A percentile compares a stretch with the other conserved stretches of the same genome.
Evolutionary conservation across 2,329 filamentous ascomycete genomes (phyloP).

Genomic region (Daldinia eschscholtzii): DNA sequence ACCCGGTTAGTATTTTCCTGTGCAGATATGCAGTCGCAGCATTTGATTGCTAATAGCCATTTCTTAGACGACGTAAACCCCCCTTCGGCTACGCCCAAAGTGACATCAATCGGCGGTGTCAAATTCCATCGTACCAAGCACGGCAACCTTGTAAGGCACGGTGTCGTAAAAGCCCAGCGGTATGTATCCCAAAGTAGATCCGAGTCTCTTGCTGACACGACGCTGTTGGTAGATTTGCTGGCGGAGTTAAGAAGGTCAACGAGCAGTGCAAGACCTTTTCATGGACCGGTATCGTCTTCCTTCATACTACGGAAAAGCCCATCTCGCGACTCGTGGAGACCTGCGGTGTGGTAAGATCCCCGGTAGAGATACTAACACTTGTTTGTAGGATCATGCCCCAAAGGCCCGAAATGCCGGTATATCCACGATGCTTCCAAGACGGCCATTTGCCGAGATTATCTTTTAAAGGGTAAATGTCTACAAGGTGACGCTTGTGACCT

Average conservation of each 20-base stretch:
- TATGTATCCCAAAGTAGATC: conserved; percentile 61
- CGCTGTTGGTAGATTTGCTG: conserved; percentile 60
- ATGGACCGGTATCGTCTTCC: conserved; percentile 74
- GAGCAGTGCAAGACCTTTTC: conserved; percentile 80
- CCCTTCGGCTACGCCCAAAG: conserved; percentile 79
- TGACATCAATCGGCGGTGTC: conserved; percentile 78
- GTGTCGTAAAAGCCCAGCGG: conserved; percentile 81
- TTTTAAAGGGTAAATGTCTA: conserved; percentile 82
- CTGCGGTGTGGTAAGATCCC: conserved; percentile 58
- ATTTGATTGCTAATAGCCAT: conserved; percentile 43
- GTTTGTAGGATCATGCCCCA: conserved; percentile 80
- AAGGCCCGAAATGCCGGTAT: conserved; percentile 83
- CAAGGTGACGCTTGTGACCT: conserved; percentile 87
- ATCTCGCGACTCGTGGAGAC: conserved; percentile 52
- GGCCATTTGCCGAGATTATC: conserved; percentile 88
- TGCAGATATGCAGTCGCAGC: conserved; percentile 8
- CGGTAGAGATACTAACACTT: conserved; percentile 58
- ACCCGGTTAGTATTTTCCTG: conserved; percentile 68
- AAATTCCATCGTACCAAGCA: conserved; percentile 88
- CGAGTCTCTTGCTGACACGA: conserved; percentile 52
- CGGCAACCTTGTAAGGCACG: conserved; percentile 85
- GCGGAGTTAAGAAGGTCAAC: conserved; percentile 74
- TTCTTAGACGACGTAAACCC: conserved; percentile 68
- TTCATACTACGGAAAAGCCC: conserved; percentile 50
- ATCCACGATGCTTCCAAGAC: conserved; percentile 88